These are phyloP conservation scores for Exophiala sideris DNA, from an alignment of 2,329 filamentous ascomycete genomes.

Conservation along the genomic window DNA sequence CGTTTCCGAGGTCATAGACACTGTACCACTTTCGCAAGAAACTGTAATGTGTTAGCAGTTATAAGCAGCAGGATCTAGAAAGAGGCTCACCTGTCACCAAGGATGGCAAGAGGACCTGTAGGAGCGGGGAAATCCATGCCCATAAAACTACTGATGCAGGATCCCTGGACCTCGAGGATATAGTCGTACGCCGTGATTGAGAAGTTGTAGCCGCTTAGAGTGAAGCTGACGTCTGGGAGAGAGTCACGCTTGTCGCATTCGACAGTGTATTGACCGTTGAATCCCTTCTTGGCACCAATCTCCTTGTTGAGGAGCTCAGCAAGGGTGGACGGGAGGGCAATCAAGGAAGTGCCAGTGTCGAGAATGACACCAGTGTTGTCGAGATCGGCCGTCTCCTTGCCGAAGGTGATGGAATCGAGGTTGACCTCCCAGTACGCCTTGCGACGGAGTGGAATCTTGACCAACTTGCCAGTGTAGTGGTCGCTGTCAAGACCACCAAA, in stretches of 20 bases:
- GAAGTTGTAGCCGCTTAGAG: conserved; percentile 87
- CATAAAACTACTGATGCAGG: conserved; percentile 96
- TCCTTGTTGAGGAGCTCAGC: conserved; percentile 96
- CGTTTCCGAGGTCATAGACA: conserved; percentile 86
- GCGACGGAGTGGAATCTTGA: conserved; percentile 88
- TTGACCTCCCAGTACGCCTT: conserved; percentile 99
- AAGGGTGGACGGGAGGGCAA: conserved; percentile 84
- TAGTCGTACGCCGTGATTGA: conserved; percentile 86
- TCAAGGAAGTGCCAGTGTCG: conserved; percentile 96
- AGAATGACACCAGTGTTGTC: conserved; percentile 95
- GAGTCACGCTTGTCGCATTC: conserved; percentile 80
- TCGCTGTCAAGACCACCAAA: conserved; percentile 85
- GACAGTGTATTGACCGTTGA: conserved; percentile 92
- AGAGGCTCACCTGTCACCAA: conserved; percentile 72
- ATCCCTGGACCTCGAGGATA: conserved; percentile 90
- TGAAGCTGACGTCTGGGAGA: conserved; percentile 90
- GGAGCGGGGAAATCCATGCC: conserved; percentile 88
- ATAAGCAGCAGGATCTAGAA: conserved; percentile 34
- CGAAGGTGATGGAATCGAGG: conserved; percentile 85
- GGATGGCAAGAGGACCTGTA: conserved; percentile 85
- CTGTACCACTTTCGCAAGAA: conserved; percentile 52
- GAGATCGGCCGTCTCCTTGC: conserved; percentile 79
- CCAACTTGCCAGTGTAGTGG: conserved; percentile 82
- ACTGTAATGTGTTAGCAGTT: conserved; percentile 34
- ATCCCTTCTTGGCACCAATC: conserved; percentile 97